Percentiles rank a stretch among this genome's conserved stretches.
These are phyloP conservation scores for Geranium rotundifolium DNA, from an alignment of 345 rosid species.

Conservation along the genomic window DNA sequence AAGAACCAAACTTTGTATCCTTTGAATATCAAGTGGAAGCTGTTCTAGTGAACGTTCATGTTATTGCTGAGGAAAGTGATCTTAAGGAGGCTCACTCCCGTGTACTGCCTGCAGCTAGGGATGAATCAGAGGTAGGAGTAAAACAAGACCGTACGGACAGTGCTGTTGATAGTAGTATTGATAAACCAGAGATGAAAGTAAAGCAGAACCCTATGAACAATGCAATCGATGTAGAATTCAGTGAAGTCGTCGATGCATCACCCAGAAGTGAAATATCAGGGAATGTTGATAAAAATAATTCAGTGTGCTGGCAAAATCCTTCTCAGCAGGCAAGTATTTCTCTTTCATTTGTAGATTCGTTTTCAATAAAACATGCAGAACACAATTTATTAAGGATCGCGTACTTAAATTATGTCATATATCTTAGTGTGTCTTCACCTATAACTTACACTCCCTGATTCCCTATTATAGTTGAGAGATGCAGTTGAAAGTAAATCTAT, in stretches of 20 bases:
- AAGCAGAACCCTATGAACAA: constrained; percentile 1
- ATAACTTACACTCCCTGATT: neutral
- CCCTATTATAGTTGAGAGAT: constrained; percentile 16
- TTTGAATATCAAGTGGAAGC: constrained; percentile 22
- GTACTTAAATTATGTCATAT: too few species aligned
- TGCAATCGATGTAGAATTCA: neutral
- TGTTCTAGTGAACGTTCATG: constrained; percentile 2
- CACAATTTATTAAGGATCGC: neutral
- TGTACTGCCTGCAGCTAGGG: constrained; percentile 12
- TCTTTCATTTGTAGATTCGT: too few species aligned
- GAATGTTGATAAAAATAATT: constrained; percentile 5
- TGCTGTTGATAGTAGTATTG: too few species aligned
- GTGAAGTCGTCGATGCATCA: constrained; percentile 8
- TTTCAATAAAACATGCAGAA: too few species aligned
- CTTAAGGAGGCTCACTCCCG: constrained; percentile 11
- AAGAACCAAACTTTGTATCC: constrained; percentile 13
- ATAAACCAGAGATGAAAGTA: too few species aligned
- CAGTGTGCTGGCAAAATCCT: constrained; percentile 7
- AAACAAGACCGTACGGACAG: constrained; percentile 1
- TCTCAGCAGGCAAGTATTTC: constrained; percentile 28
- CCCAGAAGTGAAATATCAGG: neutral
- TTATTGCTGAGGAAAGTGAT: constrained; percentile 5
- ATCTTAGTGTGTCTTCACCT: too few species aligned
- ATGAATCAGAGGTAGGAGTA: constrained; percentile 11
- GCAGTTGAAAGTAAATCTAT: constrained; percentile 13